Conservation (phyloP, 305 asterid species). For the Fraxinus dipetala region DNA sequence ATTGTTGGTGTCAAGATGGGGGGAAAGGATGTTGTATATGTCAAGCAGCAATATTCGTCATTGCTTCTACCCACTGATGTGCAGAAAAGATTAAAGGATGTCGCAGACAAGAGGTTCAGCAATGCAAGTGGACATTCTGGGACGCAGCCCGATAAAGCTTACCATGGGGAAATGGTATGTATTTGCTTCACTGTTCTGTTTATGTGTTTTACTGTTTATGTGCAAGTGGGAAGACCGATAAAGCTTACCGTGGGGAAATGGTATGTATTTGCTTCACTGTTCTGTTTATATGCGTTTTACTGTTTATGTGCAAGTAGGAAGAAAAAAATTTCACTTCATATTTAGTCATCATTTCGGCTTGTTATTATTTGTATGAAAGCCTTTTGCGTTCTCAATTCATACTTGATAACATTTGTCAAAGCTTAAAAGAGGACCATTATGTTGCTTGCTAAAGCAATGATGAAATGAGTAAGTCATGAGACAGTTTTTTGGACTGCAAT, state of each 20-base stretch:
- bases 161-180: slow-evolving; percentile 48
- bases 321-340: neutral
- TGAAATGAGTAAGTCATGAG: neutral
- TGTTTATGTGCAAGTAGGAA: neutral
- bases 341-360: neutral
- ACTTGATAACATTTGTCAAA: slow-evolving; percentile 17
- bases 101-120: slow-evolving; percentile 70
- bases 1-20: slow-evolving; percentile 89
- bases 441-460: neutral
- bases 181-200: slow-evolving; percentile 18
- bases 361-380: slow-evolving; percentile 9
- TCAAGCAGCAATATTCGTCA: slow-evolving; percentile 70
- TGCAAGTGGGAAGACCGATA: slow-evolving; percentile 37
- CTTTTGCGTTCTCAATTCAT: neutral
- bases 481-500: neutral
- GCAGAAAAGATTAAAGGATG: slow-evolving; percentile 64
- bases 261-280: slow-evolving; percentile 34
- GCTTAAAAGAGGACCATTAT: neutral
- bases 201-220: neutral
- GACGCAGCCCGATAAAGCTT: slow-evolving; percentile 31
- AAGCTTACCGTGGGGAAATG: slow-evolving; percentile 38
- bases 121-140: slow-evolving; percentile 44
- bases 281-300: neutral
- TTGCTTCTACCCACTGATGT: slow-evolving; percentile 59
- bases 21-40: slow-evolving; percentile 73